These are phyloP conservation scores for Nepenthes mirabilis DNA, from an alignment of 148 eudicot species.

Conservation along the genomic window DNA sequence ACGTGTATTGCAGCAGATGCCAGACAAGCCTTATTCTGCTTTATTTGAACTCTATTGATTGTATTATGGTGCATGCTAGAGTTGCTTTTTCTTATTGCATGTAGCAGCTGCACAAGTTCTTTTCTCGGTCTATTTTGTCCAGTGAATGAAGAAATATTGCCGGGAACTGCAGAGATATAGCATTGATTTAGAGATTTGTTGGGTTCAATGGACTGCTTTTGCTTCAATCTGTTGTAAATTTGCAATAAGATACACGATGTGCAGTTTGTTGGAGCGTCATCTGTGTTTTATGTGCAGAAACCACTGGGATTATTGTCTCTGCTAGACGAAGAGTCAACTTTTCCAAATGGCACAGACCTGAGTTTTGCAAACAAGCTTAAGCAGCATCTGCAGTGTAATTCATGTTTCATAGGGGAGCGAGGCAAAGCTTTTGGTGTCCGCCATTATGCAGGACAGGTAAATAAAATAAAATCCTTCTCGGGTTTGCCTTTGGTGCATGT, in stretches of 20 bases:
- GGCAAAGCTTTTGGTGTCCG: conserved; percentile 67
- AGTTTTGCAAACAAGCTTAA: conserved; percentile 86
- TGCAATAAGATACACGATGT: not conserved
- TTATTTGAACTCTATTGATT: too few relatives aligned
- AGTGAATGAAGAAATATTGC: too few relatives aligned
- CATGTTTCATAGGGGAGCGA: conserved; percentile 79
- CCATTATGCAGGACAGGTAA: conserved; percentile 98
- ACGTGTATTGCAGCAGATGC: too few relatives aligned
- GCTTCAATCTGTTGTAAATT: too few relatives aligned
- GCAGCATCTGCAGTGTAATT: conserved; percentile 60
- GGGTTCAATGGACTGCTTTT: too few relatives aligned
- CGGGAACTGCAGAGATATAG: too few relatives aligned
- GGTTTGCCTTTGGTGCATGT: not conserved
- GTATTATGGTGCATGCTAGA: too few relatives aligned
- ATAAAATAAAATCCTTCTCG: not conserved
- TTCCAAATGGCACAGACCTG: conserved; percentile 90
- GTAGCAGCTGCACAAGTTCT: too few relatives aligned
- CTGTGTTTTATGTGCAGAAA: conserved; percentile 41
- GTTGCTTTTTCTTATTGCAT: too few relatives aligned
- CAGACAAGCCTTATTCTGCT: too few relatives aligned
- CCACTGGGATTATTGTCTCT: conserved; percentile 82
- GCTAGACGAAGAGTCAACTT: conserved; percentile 91
- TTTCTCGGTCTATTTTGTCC: too few relatives aligned
- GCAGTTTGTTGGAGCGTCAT: not conserved
- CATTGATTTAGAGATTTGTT: too few relatives aligned